Conservation (phyloP, 768 basidiomycete genomes). For the Polyporus arcularius region DNA sequence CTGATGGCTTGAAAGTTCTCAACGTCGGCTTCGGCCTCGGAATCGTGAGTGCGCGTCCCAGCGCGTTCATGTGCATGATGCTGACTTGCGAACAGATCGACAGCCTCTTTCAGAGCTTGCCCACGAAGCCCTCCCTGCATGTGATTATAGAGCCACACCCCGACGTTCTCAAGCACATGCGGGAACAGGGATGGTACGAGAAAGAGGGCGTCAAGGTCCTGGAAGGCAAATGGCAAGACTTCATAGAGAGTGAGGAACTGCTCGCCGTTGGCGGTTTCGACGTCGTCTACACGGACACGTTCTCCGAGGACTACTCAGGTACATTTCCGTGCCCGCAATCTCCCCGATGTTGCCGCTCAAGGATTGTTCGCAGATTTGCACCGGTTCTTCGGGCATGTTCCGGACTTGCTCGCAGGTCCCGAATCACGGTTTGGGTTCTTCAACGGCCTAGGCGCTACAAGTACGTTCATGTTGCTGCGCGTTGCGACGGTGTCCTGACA, state of each 20-base stretch:
- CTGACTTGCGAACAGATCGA: conserved; percentile 63
- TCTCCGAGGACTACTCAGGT: conserved; percentile 84
- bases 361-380: conserved; percentile 51
- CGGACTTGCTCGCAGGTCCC: conserved; percentile 72
- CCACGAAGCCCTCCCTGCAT: conserved; percentile 65
- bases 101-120: conserved; percentile 68
- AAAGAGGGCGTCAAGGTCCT: conserved; percentile 77
- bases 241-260: conserved; percentile 60
- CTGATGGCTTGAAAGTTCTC: conserved; percentile 61
- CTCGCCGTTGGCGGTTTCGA: conserved; percentile 76
- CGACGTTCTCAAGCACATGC: conserved; percentile 85
- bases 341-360: background rate
- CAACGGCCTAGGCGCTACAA: conserved; percentile 95
- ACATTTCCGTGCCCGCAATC: background rate
- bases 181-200: conserved; percentile 72
- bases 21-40: conserved; percentile 96
- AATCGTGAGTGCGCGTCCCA: conserved; percentile 56
- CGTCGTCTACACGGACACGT: conserved; percentile 89
- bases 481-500: background rate
- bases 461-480: conserved; percentile 42
- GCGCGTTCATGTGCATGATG: background rate
- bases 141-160: conserved; percentile 95
- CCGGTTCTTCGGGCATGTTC: conserved; percentile 79
- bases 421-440: conserved; percentile 91
- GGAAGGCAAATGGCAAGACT: conserved; percentile 95